Evolutionary conservation across 139 green algal genomes (phyloP).

Genomic region (Chlamydomonas sp.): DNA sequence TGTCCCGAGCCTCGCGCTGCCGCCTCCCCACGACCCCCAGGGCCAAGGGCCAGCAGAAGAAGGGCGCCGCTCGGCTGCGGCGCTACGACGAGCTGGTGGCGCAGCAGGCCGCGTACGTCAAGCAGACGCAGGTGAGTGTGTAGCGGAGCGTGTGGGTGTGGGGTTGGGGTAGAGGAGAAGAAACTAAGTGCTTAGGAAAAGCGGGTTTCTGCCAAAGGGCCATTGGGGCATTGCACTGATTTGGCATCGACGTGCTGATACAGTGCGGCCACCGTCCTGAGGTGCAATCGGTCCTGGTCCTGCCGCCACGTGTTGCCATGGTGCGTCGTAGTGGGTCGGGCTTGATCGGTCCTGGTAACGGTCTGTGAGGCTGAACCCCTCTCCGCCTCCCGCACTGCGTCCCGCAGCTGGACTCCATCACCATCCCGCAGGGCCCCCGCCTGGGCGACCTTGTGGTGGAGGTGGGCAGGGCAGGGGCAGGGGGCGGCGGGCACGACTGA

Average conservation of each 20-base stretch:
- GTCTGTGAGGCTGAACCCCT: not conserved
- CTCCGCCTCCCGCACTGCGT: not conserved
- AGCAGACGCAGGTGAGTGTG: constrained; percentile 46
- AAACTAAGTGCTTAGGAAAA: too few species aligned
- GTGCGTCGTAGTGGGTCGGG: too few species aligned
- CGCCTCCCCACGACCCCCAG: not conserved
- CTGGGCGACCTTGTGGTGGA: constrained; percentile 76
- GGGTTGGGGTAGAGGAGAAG: too few species aligned
- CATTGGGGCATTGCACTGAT: too few species aligned
- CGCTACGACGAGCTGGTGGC: constrained; percentile 78
- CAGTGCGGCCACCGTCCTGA: too few species aligned
- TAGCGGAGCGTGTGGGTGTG: not conserved
- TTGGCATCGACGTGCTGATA: too few species aligned
- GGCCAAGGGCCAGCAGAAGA: constrained; percentile 90
- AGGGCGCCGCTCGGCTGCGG: constrained; percentile 77
- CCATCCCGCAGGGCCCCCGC: constrained; percentile 72
- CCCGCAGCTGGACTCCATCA: constrained; percentile 78
- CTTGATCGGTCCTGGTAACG: not conserved
- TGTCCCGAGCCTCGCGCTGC: too few species aligned
- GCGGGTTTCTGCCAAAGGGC: too few species aligned
- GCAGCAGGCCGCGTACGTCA: constrained; percentile 55
- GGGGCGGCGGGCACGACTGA: too few species aligned
- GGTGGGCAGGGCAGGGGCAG: not conserved
- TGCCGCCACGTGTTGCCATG: too few species aligned
- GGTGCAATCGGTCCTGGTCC: too few species aligned